Base-by-base conservation (phyloP, 1,284 basidiomycete genomes). In the Irpex sp. region DNA sequence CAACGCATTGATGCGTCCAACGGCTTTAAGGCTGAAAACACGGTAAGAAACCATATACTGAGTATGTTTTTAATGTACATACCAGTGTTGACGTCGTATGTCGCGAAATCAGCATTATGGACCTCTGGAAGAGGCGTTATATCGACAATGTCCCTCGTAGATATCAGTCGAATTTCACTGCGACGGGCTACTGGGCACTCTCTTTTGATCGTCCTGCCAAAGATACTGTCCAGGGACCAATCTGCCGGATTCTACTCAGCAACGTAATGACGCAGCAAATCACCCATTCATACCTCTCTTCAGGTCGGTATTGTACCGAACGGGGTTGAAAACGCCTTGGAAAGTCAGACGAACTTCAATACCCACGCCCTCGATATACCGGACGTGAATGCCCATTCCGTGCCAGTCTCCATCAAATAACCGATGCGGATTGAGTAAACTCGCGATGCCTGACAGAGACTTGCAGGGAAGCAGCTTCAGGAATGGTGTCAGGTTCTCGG, bases 401-500 rank as follows among this genome's bases (percentile, higher is more conserved):
- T 97, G 91, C 87, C 93, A 97, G 71, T 94, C 90, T 3, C 92
- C 89, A 67, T 92, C 88, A 69, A 98, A 96, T 3, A 97, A 76
- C 4, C 82, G 82, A 68, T 98, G 94, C 0, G 95, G 91, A 70
- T 96, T 93, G 49, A 98, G 80, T 2, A 98, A 81, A 6, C 79
- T 81, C 0, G 94, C 93, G n/a, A 98, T 83, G 8, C 97, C 97
- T 0, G 94, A 94, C n/a, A 84, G 79, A 2, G 91, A 87, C 73
- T 97, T 94, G 82, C 96, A 98, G 0, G 97, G 97, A 2, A 99
- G 80, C 5, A 98, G 87, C 72, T 96, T 95, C 62, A 98, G 83
- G 76, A 98, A 96, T 0, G 97, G 97, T 0, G 96, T 97, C 5
- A 99, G 79, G 74, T 98, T 98, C 73, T 99, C 97, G 2, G 97